Percentiles rank a stretch among this genome's conserved stretches.
Evolutionary conservation across 1,139 yeast species (phyloP).

Genomic region (Spencermartinsiella ligniputridi): DNA sequence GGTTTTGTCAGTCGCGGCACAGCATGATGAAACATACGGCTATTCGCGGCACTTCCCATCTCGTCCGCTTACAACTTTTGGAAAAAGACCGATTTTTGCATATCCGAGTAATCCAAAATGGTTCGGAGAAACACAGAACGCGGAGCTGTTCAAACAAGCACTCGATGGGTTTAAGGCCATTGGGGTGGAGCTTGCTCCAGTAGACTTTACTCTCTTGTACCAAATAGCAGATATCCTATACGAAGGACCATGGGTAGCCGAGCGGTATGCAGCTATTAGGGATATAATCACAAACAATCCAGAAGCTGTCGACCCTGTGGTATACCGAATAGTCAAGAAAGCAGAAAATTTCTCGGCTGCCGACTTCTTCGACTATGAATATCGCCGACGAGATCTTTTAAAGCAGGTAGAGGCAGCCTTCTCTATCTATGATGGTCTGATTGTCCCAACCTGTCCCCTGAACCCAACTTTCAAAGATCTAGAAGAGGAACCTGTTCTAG

Average conservation of each 20-base stretch:
- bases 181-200: constrained; percentile 55
- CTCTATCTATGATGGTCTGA: constrained; percentile 61
- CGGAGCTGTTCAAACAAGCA: constrained; percentile 59
- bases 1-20: constrained; percentile 63
- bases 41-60: constrained; percentile 73
- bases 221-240: constrained; percentile 85
- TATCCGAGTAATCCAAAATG: constrained; percentile 70
- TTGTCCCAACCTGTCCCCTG: constrained; percentile 92
- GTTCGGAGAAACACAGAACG: constrained; percentile 78
- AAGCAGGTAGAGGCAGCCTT: constrained; percentile 57
- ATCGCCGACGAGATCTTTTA: constrained; percentile 71
- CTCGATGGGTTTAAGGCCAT: constrained; percentile 49
- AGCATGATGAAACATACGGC: constrained; percentile 73
- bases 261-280: constrained; percentile 78
- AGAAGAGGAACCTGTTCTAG: constrained; percentile 68
- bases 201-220: constrained; percentile 70
- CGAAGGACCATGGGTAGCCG: constrained; percentile 99
- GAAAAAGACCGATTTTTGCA: constrained; percentile 60
- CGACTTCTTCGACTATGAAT: constrained; percentile 77
- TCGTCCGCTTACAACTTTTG: constrained; percentile 58
- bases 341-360: constrained; percentile 79
- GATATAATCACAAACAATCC: constrained; percentile 71
- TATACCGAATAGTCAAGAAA: constrained; percentile 65
- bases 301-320: constrained; percentile 74
- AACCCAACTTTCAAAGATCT: constrained; percentile 77